These are phyloP conservation scores for Stachybotrys echinatus DNA, from an alignment of 2,329 filamentous ascomycete species.

Conservation along the genomic window DNA sequence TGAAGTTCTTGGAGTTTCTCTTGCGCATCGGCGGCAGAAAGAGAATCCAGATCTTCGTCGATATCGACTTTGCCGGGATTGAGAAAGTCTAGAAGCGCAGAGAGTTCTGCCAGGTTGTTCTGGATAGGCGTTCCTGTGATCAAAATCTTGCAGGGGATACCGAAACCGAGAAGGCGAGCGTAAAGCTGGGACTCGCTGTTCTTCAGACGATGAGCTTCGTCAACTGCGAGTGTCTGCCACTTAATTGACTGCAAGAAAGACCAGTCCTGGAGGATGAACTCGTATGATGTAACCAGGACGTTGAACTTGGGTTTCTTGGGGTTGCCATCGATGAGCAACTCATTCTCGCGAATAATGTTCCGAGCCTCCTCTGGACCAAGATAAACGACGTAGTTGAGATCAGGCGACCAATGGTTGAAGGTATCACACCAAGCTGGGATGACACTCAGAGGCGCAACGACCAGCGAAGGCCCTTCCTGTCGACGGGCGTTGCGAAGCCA, in stretches of 20 bases:
- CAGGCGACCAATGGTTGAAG: slow-evolving; percentile 92
- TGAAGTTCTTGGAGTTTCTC: slow-evolving; percentile 84
- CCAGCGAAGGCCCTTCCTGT: slow-evolving; percentile 92
- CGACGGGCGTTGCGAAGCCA: slow-evolving; percentile 87
- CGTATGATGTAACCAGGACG: slow-evolving; percentile 94
- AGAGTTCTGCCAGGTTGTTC: slow-evolving; percentile 90
- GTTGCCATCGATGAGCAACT: slow-evolving; percentile 82
- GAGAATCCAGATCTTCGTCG: slow-evolving; percentile 80
- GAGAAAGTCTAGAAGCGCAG: slow-evolving; percentile 89
- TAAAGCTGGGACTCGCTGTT: slow-evolving; percentile 95
- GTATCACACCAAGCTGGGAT: slow-evolving; percentile 98
- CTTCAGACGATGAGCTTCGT: slow-evolving; percentile 95
- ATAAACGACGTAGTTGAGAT: slow-evolving; percentile 96
- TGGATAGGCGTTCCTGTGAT: slow-evolving; percentile 98
- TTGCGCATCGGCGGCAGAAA: slow-evolving; percentile 75
- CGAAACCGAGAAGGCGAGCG: slow-evolving; percentile 76
- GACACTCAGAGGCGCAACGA: slow-evolving; percentile 94
- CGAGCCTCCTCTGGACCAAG: slow-evolving; percentile 84
- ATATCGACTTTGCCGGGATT: slow-evolving; percentile 92
- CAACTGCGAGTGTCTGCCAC: slow-evolving; percentile 95
- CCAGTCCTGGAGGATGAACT: slow-evolving; percentile 86
- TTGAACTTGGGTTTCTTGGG: slow-evolving; percentile 91
- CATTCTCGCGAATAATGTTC: slow-evolving; percentile 82
- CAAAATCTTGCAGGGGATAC: slow-evolving; percentile 79
- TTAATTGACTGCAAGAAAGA: slow-evolving; percentile 84